Evolutionary conservation across 768 basidiomycete species (phyloP), one percentile per base, ranked within the genome.

Genomic region (Amanita jacksonii): DNA sequence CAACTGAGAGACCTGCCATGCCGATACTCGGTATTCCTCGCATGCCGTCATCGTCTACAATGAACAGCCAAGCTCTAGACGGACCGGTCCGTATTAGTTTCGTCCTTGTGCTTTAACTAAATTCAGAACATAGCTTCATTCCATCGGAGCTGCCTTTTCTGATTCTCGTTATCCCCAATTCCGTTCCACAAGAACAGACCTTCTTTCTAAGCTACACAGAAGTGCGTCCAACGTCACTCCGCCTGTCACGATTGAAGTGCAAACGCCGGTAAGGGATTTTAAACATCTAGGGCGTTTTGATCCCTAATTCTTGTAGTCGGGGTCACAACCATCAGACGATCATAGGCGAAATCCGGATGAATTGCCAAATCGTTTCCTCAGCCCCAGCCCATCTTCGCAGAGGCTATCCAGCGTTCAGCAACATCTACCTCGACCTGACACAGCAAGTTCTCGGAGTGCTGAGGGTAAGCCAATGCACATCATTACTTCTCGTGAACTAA

Each of bases 1-100:
- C 38, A 22, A 38, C 43, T 1, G 51, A 55, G 19, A 49, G 20
- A 49, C 47, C 46, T 41, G 40, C 19, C 20, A 16, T 15, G 32
- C 13, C 18, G 19, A 12, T 27, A 38, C 44, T 12, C 22, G 18
- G 32, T n/a, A 41, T 41, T 15, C 33, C 24, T 25, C 39, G 30
- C 25, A 23, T 19, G 27, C 31, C 25, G 25, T 35, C 16, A 46
- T 46, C 42, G 3, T 44, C 43, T 7, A 45, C 36, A 16, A 22
- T 38, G 44, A 27, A 37, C 8, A 38, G 27, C 20, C 36, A 45
- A 20, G 4, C 24, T 8, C 5, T 18, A 13, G 27, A 36, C 12
- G 30, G 28, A 22, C 19, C 36, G 7, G 44, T 45, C 23, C n/a
- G 44, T 32, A 28, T 6, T 12, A 6, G 7, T 28, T 6, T 28